Base-by-base conservation (phyloP, 2,329 filamentous ascomycete genomes). In the Exophiala oligosperma region DNA sequence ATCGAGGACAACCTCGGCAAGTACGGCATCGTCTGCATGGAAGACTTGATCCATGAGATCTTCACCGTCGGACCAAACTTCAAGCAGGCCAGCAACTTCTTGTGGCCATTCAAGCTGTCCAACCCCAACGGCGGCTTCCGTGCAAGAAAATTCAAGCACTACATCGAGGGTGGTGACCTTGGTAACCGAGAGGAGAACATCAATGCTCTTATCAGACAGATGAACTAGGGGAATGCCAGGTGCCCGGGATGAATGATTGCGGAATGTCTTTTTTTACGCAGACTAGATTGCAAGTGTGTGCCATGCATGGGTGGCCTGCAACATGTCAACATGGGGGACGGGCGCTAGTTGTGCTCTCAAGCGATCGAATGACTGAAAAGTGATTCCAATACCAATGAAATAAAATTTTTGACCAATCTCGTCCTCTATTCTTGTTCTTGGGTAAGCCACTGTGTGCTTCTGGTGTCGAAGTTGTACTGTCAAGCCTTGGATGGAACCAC, bases 101-200 rank as follows among this genome's bases (percentile, higher is more conserved):
- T 97, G 70, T 99, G 94, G 94, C 94, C 94, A 76, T 99, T 99
- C 88, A 97, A 99, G 90, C 90, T 99, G 70, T 92, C 87, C 86
- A 97, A 96, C 87, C 94, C 94, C 76, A 97, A 82, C 71, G 94
- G 94, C 78, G 93, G 94, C 68, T 99, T 97, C 91, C 89, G 89
- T 71, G 80, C 89, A 72, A 86, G 94, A 81, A 99, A 97, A 85
- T 97, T 97, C 88, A 94, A 92, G 85, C 92, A 97, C 84, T 97
- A 91, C 83, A 90, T 97, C 66, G 90, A 97, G 85, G 94, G 93
- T 80, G 94, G 94, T 88, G 94, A 99, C 80, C 83, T 95, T 71
- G 94, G 94, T 78, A 97, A 99, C 87, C 90, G 94, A 70, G 94
- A 99, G 85, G 92, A 97, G 73, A 88, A 92, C 83, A 97, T 97